Evolutionary conservation across 1,284 basidiomycete genomes (phyloP), one percentile per base, ranked within the genome.

Genomic region (Flammula alnicola): DNA sequence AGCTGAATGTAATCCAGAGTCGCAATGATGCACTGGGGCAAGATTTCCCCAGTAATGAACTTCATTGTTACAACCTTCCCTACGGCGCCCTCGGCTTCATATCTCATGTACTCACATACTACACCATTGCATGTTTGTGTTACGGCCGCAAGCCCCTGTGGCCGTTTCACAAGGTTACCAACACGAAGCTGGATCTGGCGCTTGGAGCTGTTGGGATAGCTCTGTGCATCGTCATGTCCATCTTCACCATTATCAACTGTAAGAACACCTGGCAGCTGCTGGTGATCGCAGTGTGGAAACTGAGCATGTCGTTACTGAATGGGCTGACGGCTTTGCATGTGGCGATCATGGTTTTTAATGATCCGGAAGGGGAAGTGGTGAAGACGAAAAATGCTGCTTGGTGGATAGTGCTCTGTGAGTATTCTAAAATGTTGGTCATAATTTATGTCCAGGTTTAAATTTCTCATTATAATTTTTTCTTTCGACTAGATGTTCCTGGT

Each of bases 71-170:
- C 54, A 61, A 54, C 27, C 63, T 66, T 32, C 63, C 64, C 3
- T 66, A 60, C 33, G 64, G 63, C 14, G 59, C 53, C 11, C 55
- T 66, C 1, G 64, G 63, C 12, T 66, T 63, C 47, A 55, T 59
- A 26, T 66, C 62, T 2, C 64, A 66, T 44, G 53, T 65, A 30
- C 61, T 66, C 37, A 65, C 63, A 5, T 66, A 63, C 44, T 64
- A 66, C 51, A 63, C 64, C 33, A 54, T 65, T 26, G 33, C 49
- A 14, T 64, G 61, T 39, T 58, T 66, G 3, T 65, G 61, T 58
- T 59, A 54, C 37, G 62, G 62, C 1, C 58, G 60, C 5, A 62
- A 61, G 27, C 64, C 64, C 7, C 57, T 66, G 14, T 64, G 61
- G 63, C 63, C 64, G 3, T 60, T 63, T 47, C 50, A 55, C 26